Evolutionary conservation across 768 basidiomycete genomes (phyloP).

Genomic region (Mycena belliarum): DNA sequence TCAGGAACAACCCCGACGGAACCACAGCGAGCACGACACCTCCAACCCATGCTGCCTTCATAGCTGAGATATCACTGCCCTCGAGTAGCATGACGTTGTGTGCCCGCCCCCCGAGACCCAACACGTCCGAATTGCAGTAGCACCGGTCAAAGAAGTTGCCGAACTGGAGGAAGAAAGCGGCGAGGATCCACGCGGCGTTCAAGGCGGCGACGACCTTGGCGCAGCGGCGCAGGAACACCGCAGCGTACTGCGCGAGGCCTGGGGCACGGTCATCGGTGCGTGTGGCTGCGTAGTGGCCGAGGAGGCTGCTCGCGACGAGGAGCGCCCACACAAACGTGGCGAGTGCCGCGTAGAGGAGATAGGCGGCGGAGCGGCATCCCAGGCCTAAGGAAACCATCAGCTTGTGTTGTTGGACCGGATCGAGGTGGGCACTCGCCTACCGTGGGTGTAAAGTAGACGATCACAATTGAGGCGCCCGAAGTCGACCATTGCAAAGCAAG

Average conservation of each 20-base stretch:
- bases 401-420: neutral
- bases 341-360: constrained; percentile 29
- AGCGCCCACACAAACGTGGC: constrained; percentile 33
- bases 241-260: neutral
- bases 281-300: constrained; percentile 8
- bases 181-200: constrained; percentile 30
- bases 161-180: constrained; percentile 32
- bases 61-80: constrained; percentile 4
- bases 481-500: constrained; percentile 36
- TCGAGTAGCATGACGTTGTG: constrained; percentile 13
- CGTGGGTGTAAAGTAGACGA: constrained; percentile 33
- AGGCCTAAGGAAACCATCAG: constrained; percentile 5
- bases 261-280: neutral
- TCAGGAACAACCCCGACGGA: constrained; percentile 1
- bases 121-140: constrained; percentile 31
- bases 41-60: constrained; percentile 12
- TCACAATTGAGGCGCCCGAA: constrained; percentile 28
- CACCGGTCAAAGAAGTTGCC: constrained; percentile 28
- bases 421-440: constrained; percentile 6
- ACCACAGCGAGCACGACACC: constrained; percentile 12
- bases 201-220: constrained; percentile 29
- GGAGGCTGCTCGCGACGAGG: constrained; percentile 32
- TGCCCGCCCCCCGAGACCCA: constrained; percentile 15
- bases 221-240: constrained; percentile 26
- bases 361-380: constrained; percentile 36